Evolutionary conservation across 2,329 filamentous ascomycete genomes (phyloP).

Genomic region (Ophiostoma himal-ulmi): DNA sequence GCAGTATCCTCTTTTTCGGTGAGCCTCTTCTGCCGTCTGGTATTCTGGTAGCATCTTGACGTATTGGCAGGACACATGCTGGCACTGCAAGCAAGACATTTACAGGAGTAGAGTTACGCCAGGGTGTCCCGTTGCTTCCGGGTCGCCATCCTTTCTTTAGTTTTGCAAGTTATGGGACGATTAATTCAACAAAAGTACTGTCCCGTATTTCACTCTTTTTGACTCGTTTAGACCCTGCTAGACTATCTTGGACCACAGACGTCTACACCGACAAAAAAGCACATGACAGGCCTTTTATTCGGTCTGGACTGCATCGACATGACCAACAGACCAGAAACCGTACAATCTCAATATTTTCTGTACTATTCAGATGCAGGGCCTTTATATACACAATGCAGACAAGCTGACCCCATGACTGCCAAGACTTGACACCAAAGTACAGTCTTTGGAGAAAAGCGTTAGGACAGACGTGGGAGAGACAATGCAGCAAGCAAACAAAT

Average conservation of each 20-base stretch:
- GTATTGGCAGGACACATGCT: not conserved
- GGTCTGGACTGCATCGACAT: not conserved
- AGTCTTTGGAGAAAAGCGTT: not conserved
- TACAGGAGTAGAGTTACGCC: not conserved
- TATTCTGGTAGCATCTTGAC: not conserved
- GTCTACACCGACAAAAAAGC: not conserved
- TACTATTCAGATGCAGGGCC: not conserved
- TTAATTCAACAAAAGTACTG: not conserved
- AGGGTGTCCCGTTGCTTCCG: not conserved
- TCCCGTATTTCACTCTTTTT: not conserved
- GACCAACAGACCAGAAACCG: not conserved
- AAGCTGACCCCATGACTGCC: not conserved
- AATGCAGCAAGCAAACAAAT: not conserved
- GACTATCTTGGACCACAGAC: not conserved
- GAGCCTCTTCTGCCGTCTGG: not conserved
- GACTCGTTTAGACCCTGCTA: not conserved
- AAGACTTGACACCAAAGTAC: not conserved
- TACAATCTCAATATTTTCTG: not conserved
- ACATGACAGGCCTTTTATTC: constrained; percentile 2
- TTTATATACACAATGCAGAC: not conserved
- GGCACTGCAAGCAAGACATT: not conserved
- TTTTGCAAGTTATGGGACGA: not conserved
- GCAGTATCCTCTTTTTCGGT: not conserved
- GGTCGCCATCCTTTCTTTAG: not conserved
- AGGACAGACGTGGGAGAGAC: not conserved